phyloP scores from a whole-genome alignment of 116 monocot genomes.

The Zostera marina region DNA sequence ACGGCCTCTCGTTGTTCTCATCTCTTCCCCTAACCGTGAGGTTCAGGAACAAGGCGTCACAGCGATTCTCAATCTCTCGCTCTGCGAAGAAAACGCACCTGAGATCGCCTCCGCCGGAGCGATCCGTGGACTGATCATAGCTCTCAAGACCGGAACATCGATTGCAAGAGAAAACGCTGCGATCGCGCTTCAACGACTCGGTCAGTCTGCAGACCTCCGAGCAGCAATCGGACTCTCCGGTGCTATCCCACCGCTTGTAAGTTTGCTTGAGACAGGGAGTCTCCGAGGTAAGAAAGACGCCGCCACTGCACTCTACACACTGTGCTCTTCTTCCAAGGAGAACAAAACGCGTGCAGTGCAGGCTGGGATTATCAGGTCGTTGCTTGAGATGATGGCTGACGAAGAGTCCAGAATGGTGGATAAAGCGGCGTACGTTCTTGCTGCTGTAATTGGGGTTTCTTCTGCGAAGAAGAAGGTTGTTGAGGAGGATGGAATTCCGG shows the following conservation, averaged over 20 bases:
- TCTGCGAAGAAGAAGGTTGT: constrained; percentile 4
- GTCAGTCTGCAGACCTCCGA: constrained; percentile 6
- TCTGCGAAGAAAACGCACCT: constrained; percentile 7
- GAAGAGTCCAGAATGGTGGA: constrained; percentile 17
- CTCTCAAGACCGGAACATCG: constrained; percentile 2
- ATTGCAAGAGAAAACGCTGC: constrained; percentile 7
- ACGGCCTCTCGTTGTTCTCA: constrained; percentile 6
- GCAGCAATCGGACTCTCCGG: constrained; percentile 8
- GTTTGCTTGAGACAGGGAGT: constrained; percentile 7
- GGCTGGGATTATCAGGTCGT: constrained; percentile 6
- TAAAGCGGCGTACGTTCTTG: constrained; percentile 14
- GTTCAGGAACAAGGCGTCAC: constrained; percentile 9
- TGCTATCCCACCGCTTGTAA: constrained; percentile 11
- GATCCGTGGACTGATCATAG: not conserved
- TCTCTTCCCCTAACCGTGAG: constrained; percentile 3
- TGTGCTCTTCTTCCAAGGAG: constrained; percentile 9
- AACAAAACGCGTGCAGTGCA: constrained; percentile 8
- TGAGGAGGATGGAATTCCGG: constrained; percentile 8
- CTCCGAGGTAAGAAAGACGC: constrained; percentile 18
- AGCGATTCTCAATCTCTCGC: constrained; percentile 10
- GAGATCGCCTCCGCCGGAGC: constrained; percentile 10
- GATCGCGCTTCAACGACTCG: constrained; percentile 7
- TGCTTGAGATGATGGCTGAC: constrained; percentile 16
- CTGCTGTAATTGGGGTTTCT: not conserved
- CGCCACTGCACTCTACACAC: constrained; percentile 10